phyloP scores from a whole-genome alignment of 495 filamentous ascomycete species.

The Letharia lupina region DNA sequence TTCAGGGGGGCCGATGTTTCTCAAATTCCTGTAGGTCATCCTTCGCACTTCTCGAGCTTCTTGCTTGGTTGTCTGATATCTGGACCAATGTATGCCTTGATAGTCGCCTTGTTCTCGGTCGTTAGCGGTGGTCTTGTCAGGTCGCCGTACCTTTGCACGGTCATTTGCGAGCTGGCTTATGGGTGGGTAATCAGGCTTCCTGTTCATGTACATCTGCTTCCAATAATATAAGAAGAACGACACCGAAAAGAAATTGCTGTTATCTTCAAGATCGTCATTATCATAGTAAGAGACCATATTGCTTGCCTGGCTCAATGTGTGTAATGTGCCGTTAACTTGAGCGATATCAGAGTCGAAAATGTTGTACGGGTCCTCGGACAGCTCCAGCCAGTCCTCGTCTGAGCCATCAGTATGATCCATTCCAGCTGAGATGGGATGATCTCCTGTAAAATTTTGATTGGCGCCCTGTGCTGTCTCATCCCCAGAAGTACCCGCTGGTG shows the following conservation, averaged over 20 bases:
- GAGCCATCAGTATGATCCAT: not conserved
- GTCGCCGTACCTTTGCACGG: constrained; percentile 26
- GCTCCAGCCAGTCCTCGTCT: not conserved
- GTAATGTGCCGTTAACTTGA: not conserved
- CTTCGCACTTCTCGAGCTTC: constrained; percentile 52
- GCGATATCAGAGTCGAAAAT: not conserved
- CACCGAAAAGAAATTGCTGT: not conserved
- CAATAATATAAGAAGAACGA: constrained; percentile 10
- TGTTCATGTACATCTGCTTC: constrained; percentile 17
- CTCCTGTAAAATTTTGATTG: not conserved
- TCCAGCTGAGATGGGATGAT: not conserved
- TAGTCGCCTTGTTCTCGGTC: constrained; percentile 57
- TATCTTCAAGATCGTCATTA: not conserved
- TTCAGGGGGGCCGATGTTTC: constrained; percentile 29
- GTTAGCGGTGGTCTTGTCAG: constrained; percentile 36
- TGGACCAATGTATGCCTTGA: constrained; percentile 71
- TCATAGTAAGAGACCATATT: not conserved
- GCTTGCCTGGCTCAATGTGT: constrained; percentile 3
- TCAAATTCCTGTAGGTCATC: constrained; percentile 50
- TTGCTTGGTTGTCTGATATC: constrained; percentile 51
- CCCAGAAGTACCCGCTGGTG: not conserved
- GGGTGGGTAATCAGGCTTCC: constrained; percentile 25
- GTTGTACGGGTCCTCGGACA: not conserved
- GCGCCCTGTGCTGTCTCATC: not conserved
- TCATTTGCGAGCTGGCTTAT: constrained; percentile 28